Evolutionary conservation across 2,329 filamentous ascomycete species (phyloP).

Genomic region (Monascus ruber): DNA sequence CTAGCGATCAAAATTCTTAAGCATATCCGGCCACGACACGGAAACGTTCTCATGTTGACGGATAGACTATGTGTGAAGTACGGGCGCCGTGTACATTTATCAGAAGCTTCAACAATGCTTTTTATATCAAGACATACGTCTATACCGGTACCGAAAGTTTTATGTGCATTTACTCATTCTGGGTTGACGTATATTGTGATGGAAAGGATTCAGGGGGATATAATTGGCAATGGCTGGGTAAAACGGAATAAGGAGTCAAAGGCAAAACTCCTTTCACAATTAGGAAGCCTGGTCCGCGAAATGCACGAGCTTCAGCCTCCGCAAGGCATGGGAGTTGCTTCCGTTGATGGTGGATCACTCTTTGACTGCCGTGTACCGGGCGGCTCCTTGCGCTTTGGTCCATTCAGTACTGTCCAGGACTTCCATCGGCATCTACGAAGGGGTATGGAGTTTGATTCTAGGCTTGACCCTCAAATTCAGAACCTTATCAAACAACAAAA

Average conservation of each 20-base stretch:
- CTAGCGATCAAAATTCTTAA: constrained; percentile 11
- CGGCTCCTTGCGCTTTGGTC: constrained; percentile 16
- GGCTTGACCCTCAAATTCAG: constrained; percentile 15
- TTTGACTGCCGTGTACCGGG: constrained; percentile 21
- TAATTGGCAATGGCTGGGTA: constrained; percentile 21
- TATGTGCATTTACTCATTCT: constrained; percentile 23
- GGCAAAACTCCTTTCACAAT: constrained; percentile 23
- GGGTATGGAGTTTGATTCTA: constrained; percentile 17
- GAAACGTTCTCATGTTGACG: constrained; percentile 19
- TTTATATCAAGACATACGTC: constrained; percentile 27
- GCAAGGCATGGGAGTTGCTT: constrained; percentile 15
- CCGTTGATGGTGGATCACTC: constrained; percentile 20
- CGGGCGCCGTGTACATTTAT: constrained; percentile 13
- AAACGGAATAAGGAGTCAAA: constrained; percentile 19
- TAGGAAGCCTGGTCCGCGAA: constrained; percentile 16
- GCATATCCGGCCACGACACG: constrained; percentile 9
- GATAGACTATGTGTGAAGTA: constrained; percentile 22
- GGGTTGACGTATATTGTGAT: constrained; percentile 28
- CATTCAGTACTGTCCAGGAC: constrained; percentile 20
- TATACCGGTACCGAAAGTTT: constrained; percentile 27
- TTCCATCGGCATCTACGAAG: constrained; percentile 28
- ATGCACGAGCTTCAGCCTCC: constrained; percentile 20
- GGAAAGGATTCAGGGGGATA: constrained; percentile 28
- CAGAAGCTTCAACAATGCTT: constrained; percentile 24
- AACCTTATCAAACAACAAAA: constrained; percentile 23